These are phyloP conservation scores for Botrytis medusae DNA, from an alignment of 2,329 filamentous ascomycete genomes.

Conservation along the genomic window DNA sequence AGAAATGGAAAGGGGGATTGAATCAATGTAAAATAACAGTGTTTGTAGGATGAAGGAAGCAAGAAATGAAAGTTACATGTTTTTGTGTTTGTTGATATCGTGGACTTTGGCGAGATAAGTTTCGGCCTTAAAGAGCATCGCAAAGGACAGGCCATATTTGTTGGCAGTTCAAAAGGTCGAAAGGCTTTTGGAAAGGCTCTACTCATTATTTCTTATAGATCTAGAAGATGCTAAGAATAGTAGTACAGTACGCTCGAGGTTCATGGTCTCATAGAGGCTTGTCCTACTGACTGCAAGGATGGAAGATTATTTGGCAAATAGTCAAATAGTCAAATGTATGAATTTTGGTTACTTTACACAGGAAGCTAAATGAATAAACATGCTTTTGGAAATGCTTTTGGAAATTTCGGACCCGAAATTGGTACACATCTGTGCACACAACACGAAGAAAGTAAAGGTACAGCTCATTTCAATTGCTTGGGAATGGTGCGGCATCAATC, in stretches of 20 bases:
- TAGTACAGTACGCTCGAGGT: not conserved
- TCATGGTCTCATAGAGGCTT: not conserved
- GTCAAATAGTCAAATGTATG: not conserved
- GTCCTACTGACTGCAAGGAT: not conserved
- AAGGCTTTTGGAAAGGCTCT: not conserved
- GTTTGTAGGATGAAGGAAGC: not conserved
- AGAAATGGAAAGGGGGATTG: not conserved
- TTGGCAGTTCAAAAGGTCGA: not conserved
- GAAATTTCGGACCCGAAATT: not conserved
- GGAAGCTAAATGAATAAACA: not conserved
- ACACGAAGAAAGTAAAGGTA: not conserved
- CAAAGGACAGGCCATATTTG: not conserved
- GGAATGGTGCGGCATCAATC: not conserved
- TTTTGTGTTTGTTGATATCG: not conserved
- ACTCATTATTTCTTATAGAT: not conserved
- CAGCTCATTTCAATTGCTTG: not conserved
- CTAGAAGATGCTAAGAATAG: not conserved
- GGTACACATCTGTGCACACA: not conserved
- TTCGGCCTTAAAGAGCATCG: not conserved
- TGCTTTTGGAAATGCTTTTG: not conserved
- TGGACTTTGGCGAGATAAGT: conserved; percentile 1
- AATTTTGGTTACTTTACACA: not conserved
- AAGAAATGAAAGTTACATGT: not conserved
- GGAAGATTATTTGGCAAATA: not conserved
- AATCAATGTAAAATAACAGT: not conserved